phyloP scores from a whole-genome alignment of 495 filamentous ascomycete species.

The Lophiostoma macrostomum region DNA sequence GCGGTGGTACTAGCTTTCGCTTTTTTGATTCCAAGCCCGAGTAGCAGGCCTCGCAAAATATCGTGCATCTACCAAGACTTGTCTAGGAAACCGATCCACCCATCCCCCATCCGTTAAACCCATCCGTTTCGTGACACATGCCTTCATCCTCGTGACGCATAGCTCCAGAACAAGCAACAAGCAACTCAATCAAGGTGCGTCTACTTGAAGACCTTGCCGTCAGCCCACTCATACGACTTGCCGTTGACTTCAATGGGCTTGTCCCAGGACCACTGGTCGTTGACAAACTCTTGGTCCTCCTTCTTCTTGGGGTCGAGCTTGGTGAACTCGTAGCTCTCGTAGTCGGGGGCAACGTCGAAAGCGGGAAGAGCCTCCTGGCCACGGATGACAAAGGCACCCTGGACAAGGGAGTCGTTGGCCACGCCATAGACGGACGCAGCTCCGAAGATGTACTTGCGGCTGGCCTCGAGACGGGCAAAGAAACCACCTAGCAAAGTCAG shows the following conservation, averaged over 20 bases:
- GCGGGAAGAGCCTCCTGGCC: slow-evolving; percentile 82
- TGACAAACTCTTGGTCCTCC: slow-evolving; percentile 78
- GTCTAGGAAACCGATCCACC: too few species aligned
- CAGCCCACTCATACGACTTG: slow-evolving; percentile 75
- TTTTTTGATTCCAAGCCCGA: too few species aligned
- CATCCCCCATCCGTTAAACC: not conserved
- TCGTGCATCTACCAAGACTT: too few species aligned
- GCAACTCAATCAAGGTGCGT: not conserved
- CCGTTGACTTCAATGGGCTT: slow-evolving; percentile 71
- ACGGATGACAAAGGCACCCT: slow-evolving; percentile 90
- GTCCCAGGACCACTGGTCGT: slow-evolving; percentile 88
- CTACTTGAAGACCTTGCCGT: slow-evolving; percentile 99
- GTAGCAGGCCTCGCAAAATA: too few species aligned
- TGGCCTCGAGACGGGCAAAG: slow-evolving; percentile 94
- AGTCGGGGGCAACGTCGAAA: slow-evolving; percentile 95
- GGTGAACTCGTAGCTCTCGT: slow-evolving; percentile 90
- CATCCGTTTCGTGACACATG: slow-evolving; percentile 1
- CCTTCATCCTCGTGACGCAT: not conserved
- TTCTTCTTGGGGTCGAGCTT: slow-evolving; percentile 87
- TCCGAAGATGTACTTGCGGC: slow-evolving; percentile 98
- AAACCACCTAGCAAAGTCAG: slow-evolving; percentile 65
- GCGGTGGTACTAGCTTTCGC: too few species aligned
- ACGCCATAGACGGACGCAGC: slow-evolving; percentile 81
- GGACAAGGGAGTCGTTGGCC: slow-evolving; percentile 81
- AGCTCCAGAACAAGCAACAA: not conserved